phyloP scores from a whole-genome alignment of 2,329 filamentous ascomycete genomes.

The Fusarium sororula region DNA sequence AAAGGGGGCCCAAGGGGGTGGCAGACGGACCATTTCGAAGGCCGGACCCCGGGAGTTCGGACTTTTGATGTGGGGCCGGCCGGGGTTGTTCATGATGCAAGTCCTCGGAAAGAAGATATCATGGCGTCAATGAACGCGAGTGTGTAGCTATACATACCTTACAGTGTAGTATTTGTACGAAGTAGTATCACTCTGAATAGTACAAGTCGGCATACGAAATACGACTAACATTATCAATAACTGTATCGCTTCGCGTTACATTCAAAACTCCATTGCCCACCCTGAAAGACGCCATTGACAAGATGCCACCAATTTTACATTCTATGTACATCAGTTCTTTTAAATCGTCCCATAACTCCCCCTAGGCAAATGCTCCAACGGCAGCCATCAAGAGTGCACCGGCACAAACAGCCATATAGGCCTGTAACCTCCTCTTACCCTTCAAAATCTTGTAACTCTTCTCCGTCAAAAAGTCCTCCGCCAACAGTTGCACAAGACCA shows the following conservation, averaged over 20 bases:
- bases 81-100: conserved; percentile 1
- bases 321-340: conserved; percentile 27
- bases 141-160: not conserved
- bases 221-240: not conserved
- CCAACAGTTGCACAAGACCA: conserved; percentile 82
- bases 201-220: too few species aligned
- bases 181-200: not conserved
- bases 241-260: not conserved
- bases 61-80: conserved; percentile 28
- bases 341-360: not conserved
- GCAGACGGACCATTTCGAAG: conserved; percentile 22
- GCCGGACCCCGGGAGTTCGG: conserved; percentile 27
- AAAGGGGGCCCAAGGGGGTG: not conserved
- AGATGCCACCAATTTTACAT: conserved; percentile 7
- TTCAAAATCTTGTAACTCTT: conserved; percentile 75
- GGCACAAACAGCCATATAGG: conserved; percentile 69
- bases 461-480: conserved; percentile 83
- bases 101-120: not conserved
- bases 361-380: conserved; percentile 76
- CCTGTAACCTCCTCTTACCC: conserved; percentile 68
- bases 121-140: not conserved
- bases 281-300: conserved; percentile 18
- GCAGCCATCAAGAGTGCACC: conserved; percentile 76
- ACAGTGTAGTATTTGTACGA: too few species aligned
- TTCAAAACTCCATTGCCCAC: conserved; percentile 3